These are phyloP conservation scores for Melanopsichium pennsylvanicum DNA, from an alignment of 1,284 basidiomycete genomes.

Conservation along the genomic window DNA sequence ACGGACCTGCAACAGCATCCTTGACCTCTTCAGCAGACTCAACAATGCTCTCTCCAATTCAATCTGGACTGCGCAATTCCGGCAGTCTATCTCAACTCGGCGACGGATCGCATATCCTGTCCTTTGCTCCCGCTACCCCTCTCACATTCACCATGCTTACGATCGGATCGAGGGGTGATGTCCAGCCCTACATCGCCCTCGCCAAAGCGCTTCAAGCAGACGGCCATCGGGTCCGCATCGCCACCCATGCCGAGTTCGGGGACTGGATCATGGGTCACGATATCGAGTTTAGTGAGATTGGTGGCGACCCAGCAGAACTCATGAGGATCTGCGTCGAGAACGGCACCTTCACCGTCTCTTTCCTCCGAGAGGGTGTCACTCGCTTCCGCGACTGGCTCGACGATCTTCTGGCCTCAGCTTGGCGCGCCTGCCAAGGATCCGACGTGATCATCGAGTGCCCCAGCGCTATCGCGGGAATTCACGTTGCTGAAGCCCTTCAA, in stretches of 20 bases:
- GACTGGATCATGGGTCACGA: conserved; percentile 90
- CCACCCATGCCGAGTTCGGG: conserved; percentile 91
- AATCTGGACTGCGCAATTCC: conserved; percentile 7
- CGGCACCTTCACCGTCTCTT: conserved; percentile 92
- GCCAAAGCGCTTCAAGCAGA: conserved; percentile 90
- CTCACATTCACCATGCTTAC: conserved; percentile 80
- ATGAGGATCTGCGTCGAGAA: conserved; percentile 68
- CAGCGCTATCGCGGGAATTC: conserved; percentile 97
- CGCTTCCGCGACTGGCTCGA: conserved; percentile 98
- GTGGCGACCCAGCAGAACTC: conserved; percentile 94
- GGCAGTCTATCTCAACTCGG: conserved; percentile 22
- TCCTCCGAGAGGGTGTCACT: conserved; percentile 85
- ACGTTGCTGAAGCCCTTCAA: conserved; percentile 90
- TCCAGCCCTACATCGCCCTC: conserved; percentile 86
- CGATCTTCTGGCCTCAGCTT: conserved; percentile 88
- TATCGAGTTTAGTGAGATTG: conserved; percentile 90
- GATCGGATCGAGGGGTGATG: conserved; percentile 85
- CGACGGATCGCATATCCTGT: conserved; percentile 36
- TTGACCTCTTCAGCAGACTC: conserved; percentile 30
- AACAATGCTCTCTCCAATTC: conserved; percentile 22
- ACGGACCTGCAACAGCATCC: conserved; percentile 17
- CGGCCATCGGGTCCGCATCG: conserved; percentile 83
- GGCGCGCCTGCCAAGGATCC: conserved; percentile 92
- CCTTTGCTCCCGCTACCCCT: conserved; percentile 34
- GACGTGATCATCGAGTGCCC: conserved; percentile 94